Evolutionary conservation across 805 yeast genomes (phyloP), one percentile per base, ranked within the genome.

Genomic region (Blastobotrys attinorum): DNA sequence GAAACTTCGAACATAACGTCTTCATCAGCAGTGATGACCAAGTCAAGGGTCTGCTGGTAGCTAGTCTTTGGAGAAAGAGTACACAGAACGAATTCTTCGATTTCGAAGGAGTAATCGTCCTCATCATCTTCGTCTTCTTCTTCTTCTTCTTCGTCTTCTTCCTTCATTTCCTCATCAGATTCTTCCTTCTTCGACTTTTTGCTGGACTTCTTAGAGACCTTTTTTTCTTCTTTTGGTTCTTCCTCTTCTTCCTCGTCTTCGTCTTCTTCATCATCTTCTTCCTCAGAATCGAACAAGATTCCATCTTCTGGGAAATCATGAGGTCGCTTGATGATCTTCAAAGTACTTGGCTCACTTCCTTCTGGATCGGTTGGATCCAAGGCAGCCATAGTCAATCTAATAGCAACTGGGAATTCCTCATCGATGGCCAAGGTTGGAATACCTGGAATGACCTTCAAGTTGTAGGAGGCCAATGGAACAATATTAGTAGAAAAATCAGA

Each of bases 361-460:
- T 76, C 79, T 23, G 94, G 74, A 38, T 65, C 59, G 59, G 80
- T 84, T 50, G 96, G 95, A 68, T 90, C 96, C 58, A 92, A 73
- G 48, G 98, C 95, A 51, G 96, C 98, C 76, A 90, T 75, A 43
- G 97, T 89, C 58, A 90, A 65, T 67, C 95, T 84, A 55, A 90
- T 79, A 49, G 97, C 82, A 54, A 85, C 83, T 41, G 97, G 96
- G 64, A 79, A 80, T 47, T 83, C 94, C 47, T 79, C 82, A 51
- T 82, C 85, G 60, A 85, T 78, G 47, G 96, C 95, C 41, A 88
- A 88, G 35, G 80, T 79, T 54, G 96, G 95, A 55, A 77, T 71
- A 62, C 83, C 92, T 56, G 98, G 98, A 65, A 75, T 72, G 52
- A 90, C 75, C 56, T 84, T 87, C 66, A 87, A 73, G 71, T 82